Evolutionary conservation across 2,329 filamentous ascomycete species (phyloP).

Genomic region (Ophiocordyceps polyrhachis-furcata): DNA sequence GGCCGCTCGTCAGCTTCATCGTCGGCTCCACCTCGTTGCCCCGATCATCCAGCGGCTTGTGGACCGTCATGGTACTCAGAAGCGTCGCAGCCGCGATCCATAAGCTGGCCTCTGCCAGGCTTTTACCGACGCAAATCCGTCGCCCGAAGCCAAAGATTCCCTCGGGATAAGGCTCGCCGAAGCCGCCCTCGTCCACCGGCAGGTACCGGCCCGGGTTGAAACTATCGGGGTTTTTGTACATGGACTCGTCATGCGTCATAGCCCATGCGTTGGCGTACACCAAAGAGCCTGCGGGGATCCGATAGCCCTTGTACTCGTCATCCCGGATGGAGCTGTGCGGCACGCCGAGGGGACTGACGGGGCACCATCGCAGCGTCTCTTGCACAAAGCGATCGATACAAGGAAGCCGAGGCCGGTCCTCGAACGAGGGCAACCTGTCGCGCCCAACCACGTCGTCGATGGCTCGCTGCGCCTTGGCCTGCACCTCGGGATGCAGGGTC

Average conservation of each 20-base stretch:
- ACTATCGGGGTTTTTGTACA: conserved; percentile 21
- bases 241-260: conserved; percentile 22
- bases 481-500: conserved; percentile 21
- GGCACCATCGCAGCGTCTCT: conserved; percentile 25
- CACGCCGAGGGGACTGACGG: conserved; percentile 28
- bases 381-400: conserved; percentile 28
- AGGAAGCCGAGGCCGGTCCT: conserved; percentile 22
- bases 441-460: conserved; percentile 28
- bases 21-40: conserved; percentile 15
- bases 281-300: conserved; percentile 34
- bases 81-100: conserved; percentile 22
- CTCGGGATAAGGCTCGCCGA: conserved; percentile 24
- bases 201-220: conserved; percentile 28
- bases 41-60: conserved; percentile 12
- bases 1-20: conserved; percentile 9
- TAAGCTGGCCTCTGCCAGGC: conserved; percentile 26
- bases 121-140: conserved; percentile 29
- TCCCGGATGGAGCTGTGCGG: conserved; percentile 35
- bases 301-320: conserved; percentile 36
- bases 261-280: conserved; percentile 23
- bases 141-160: conserved; percentile 34
- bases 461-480: conserved; percentile 24
- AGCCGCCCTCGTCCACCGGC: conserved; percentile 14
- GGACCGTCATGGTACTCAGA: conserved; percentile 18
- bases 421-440: conserved; percentile 24